Evolutionary conservation across 2,329 filamentous ascomycete species (phyloP).

Genomic region (Botrytis sinoallii): DNA sequence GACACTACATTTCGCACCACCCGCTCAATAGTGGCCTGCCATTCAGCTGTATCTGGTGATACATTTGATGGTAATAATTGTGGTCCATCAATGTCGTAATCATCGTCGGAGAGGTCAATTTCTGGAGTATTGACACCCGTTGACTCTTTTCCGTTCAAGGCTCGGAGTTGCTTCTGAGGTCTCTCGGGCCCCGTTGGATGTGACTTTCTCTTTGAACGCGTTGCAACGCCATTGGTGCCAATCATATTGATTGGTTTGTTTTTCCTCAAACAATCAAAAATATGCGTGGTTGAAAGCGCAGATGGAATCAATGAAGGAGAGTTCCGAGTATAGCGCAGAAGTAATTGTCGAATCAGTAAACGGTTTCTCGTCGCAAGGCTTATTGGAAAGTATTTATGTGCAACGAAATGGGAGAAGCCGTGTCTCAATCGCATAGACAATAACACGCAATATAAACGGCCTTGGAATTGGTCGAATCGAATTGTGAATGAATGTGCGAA

Average conservation of each 20-base stretch:
- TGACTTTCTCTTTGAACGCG: conserved; percentile 36
- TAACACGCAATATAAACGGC: neutral
- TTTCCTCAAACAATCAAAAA: neutral
- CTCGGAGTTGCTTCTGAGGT: conserved; percentile 37
- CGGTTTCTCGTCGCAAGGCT: conserved; percentile 21
- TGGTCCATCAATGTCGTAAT: conserved; percentile 39
- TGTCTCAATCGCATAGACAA: conserved; percentile 33
- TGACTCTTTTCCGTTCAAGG: conserved; percentile 38
- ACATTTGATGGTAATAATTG: conserved; percentile 43
- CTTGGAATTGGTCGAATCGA: neutral
- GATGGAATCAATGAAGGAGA: neutral
- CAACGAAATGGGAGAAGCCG: conserved; percentile 32
- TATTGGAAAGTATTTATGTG: conserved; percentile 21
- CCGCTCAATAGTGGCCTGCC: conserved; percentile 92
- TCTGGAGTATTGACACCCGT: conserved; percentile 38
- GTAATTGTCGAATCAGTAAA: conserved; percentile 7
- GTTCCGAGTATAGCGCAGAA: conserved; percentile 3
- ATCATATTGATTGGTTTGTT: conserved; percentile 26
- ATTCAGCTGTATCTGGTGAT: conserved; percentile 65
- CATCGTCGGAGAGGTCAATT: conserved; percentile 36
- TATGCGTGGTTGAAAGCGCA: neutral
- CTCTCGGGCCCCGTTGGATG: conserved; percentile 34
- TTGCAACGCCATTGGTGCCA: conserved; percentile 31
- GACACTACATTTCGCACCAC: conserved; percentile 95
- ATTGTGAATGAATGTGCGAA: neutral